Conservation (phyloP, 192 early-diverging fungal species). For the Coemansia aciculifera region DNA sequence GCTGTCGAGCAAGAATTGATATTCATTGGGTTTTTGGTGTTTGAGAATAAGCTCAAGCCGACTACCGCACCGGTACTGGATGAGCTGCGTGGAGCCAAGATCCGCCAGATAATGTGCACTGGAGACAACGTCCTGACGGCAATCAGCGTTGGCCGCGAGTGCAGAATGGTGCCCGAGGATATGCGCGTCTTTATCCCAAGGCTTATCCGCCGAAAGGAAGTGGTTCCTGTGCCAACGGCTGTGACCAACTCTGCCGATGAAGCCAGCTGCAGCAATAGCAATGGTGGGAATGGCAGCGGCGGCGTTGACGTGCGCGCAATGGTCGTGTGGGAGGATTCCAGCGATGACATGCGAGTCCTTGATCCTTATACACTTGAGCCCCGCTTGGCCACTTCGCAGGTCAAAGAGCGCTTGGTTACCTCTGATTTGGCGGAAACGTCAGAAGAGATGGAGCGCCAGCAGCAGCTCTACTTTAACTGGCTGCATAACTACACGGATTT, state of each 20-base stretch:
- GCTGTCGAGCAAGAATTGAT: conserved; percentile 80
- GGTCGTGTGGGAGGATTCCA: conserved; percentile 61
- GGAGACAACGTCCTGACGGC: conserved; percentile 97
- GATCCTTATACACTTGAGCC: conserved; percentile 60
- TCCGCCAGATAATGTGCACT: conserved; percentile 98
- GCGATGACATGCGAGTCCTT: conserved; percentile 55
- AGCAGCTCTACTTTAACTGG: conserved; percentile 47
- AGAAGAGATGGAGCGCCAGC: conserved; percentile 49
- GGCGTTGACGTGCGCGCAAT: conserved; percentile 40
- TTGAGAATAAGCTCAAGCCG: conserved; percentile 98
- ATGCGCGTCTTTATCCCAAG: conserved; percentile 79
- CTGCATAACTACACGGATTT: conserved; percentile 39
- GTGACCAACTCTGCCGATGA: background rate
- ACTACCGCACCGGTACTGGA: conserved; percentile 77
- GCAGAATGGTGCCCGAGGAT: conserved; percentile 77
- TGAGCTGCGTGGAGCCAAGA: conserved; percentile 75
- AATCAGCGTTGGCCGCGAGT: conserved; percentile 91
- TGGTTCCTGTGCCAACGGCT: background rate
- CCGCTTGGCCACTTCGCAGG: conserved; percentile 28
- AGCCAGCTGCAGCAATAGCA: background rate
- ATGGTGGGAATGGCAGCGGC: background rate
- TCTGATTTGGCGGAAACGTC: conserved; percentile 41
- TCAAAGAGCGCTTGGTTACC: conserved; percentile 30
- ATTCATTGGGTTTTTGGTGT: conserved; percentile 95
- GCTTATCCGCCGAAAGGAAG: conserved; percentile 57